Evolutionary conservation across 2,329 filamentous ascomycete species (phyloP).

Genomic region (Sphaerulina vaccinii): DNA sequence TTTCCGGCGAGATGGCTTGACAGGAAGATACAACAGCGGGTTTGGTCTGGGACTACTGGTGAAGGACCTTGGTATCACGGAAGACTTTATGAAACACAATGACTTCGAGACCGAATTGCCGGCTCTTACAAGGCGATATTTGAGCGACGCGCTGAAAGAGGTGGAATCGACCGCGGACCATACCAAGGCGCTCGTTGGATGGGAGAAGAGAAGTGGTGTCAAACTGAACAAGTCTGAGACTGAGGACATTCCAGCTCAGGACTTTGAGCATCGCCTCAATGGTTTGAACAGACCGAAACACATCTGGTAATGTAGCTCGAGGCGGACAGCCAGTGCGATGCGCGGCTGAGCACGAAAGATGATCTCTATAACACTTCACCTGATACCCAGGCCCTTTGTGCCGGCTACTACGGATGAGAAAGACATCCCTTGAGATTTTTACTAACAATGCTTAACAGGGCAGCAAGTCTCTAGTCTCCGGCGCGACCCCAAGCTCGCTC

Average conservation of each 20-base stretch:
- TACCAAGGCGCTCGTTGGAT: slow-evolving; percentile 38
- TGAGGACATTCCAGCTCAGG: slow-evolving; percentile 26
- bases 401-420: too few species aligned
- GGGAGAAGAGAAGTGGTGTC: slow-evolving; percentile 39
- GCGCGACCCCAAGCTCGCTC: too few species aligned
- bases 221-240: slow-evolving; percentile 34
- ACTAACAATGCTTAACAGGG: too few species aligned
- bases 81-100: slow-evolving; percentile 39
- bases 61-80: slow-evolving; percentile 40
- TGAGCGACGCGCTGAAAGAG: slow-evolving; percentile 35
- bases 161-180: slow-evolving; percentile 38
- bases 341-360: too few species aligned
- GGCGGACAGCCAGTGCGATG: too few species aligned
- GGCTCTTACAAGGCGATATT: slow-evolving; percentile 33
- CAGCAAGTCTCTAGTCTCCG: too few species aligned
- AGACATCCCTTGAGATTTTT: too few species aligned
- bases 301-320: slow-evolving; percentile 11
- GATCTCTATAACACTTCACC: too few species aligned
- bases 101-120: slow-evolving; percentile 37
- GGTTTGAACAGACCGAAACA: slow-evolving; percentile 25
- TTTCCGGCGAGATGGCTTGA: slow-evolving; percentile 31
- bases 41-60: slow-evolving; percentile 39
- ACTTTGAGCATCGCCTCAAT: slow-evolving; percentile 33
- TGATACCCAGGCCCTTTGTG: too few species aligned
- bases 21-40: slow-evolving; percentile 34